phyloP scores from a whole-genome alignment of 495 filamentous ascomycete genomes.

The Hyphodiscus hymeniophilus region DNA sequence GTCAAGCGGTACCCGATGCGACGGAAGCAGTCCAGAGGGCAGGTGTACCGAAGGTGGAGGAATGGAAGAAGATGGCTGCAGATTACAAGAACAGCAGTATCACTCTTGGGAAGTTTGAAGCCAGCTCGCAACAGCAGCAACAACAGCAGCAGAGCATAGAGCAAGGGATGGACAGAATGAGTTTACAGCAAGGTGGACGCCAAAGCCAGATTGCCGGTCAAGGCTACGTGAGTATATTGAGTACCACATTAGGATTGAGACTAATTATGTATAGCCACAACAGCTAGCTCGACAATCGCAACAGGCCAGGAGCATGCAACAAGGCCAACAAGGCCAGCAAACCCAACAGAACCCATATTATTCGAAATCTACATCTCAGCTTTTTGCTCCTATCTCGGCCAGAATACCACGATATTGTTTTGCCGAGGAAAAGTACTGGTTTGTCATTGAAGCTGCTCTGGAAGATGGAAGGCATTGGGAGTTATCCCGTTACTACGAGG shows the following conservation, averaged over 20 bases:
- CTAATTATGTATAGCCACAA: slow-evolving; percentile 11
- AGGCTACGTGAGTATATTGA: slow-evolving; percentile 30
- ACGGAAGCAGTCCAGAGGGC: slow-evolving; percentile 81
- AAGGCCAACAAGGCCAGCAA: slow-evolving; percentile 16
- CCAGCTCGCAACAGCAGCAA: slow-evolving; percentile 31
- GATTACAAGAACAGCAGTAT: slow-evolving; percentile 99
- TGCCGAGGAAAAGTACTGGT: slow-evolving; percentile 98
- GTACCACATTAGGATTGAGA: neutral
- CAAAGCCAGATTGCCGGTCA: slow-evolving; percentile 35
- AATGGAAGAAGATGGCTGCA: slow-evolving; percentile 99
- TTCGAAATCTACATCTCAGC: slow-evolving; percentile 33
- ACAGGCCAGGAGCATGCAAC: slow-evolving; percentile 25
- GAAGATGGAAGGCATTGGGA: slow-evolving; percentile 92
- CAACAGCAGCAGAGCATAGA: slow-evolving; percentile 25
- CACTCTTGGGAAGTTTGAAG: slow-evolving; percentile 83
- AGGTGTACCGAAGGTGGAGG: slow-evolving; percentile 94
- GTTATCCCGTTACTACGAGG: slow-evolving; percentile 87
- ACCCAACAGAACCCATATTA: slow-evolving; percentile 22
- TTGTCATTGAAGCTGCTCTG: slow-evolving; percentile 85
- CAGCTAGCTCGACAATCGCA: slow-evolving; percentile 21
- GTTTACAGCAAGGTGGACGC: slow-evolving; percentile 42
- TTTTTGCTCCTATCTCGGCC: slow-evolving; percentile 55
- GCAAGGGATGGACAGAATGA: slow-evolving; percentile 67
- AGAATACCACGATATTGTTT: slow-evolving; percentile 91
- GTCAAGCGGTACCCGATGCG: slow-evolving; percentile 72